Evolutionary conservation across 75 land plant species (phyloP).

Genomic region (Selaginella moellendorffii): DNA sequence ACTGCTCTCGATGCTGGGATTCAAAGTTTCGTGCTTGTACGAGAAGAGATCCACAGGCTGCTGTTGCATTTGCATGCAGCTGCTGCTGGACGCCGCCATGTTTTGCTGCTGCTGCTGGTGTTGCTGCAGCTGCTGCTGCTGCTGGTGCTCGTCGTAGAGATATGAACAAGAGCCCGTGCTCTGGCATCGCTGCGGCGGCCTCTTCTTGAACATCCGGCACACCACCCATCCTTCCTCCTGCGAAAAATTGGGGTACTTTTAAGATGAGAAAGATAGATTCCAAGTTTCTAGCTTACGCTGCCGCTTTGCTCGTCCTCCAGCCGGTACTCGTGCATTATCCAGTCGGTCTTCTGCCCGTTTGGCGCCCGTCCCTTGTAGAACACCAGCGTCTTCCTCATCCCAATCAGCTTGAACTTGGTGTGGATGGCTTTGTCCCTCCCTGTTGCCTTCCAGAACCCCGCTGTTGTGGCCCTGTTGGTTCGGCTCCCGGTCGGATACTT

Average conservation of each 20-base stretch:
- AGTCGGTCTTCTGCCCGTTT: constrained; percentile 47
- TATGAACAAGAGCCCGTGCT: background rate
- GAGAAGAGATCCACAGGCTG: background rate
- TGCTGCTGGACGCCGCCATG: background rate
- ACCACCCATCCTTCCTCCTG: constrained; percentile 10
- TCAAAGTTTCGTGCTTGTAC: background rate
- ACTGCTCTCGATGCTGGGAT: background rate
- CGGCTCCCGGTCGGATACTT: constrained; percentile 58
- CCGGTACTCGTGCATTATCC: constrained; percentile 47
- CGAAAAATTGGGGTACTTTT: background rate
- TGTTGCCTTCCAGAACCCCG: constrained; percentile 71
- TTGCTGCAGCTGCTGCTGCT: no score
- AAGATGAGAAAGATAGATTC: no score
- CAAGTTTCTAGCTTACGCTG: background rate
- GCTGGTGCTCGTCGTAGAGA: background rate
- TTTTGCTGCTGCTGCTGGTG: no score
- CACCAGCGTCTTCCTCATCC: constrained; percentile 62
- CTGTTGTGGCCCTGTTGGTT: constrained; percentile 51
- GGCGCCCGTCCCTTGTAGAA: constrained; percentile 64
- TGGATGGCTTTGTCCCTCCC: constrained; percentile 50
- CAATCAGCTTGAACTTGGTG: constrained; percentile 35
- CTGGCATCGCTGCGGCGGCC: background rate
- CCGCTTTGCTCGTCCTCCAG: background rate
- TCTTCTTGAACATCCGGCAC: constrained; percentile 5
- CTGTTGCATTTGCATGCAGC: background rate